phyloP scores from a whole-genome alignment of 2,329 filamentous ascomycete genomes.

The Intubia oerlemansii region DNA sequence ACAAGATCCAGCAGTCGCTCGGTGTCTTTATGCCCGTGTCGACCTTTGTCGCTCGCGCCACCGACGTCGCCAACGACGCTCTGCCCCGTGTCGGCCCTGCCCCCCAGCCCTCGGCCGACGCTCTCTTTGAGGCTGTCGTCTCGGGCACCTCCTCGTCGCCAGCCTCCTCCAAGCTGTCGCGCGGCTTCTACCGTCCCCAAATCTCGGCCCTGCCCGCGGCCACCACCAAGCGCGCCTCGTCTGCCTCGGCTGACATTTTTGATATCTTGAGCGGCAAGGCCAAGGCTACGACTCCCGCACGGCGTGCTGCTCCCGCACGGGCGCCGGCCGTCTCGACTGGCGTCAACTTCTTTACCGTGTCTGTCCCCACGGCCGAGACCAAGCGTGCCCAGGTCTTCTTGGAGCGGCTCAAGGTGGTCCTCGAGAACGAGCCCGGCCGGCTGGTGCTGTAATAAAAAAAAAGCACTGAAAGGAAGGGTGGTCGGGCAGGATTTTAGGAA shows the following conservation, averaged over 20 bases:
- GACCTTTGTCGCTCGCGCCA: constrained; percentile 68
- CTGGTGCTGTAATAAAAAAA: constrained; percentile 35
- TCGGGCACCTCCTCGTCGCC: constrained; percentile 18
- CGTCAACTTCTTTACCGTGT: constrained; percentile 63
- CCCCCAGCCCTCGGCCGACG: constrained; percentile 47
- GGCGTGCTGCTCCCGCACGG: constrained; percentile 1
- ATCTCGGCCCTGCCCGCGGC: constrained; percentile 36
- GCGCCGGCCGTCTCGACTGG: constrained; percentile 30
- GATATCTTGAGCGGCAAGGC: constrained; percentile 32
- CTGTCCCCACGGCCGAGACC: constrained; percentile 61
- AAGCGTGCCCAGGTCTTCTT: constrained; percentile 64
- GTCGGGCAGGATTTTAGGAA: too few relatives aligned
- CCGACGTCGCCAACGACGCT: constrained; percentile 71
- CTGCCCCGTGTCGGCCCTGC: constrained; percentile 43
- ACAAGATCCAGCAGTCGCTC: constrained; percentile 54
- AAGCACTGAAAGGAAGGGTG: too few relatives aligned
- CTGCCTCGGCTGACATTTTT: constrained; percentile 45
- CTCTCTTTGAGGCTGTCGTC: constrained; percentile 77
- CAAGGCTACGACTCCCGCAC: constrained; percentile 3
- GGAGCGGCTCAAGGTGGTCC: constrained; percentile 61
- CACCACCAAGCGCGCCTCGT: constrained; percentile 4
- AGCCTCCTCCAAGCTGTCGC: constrained; percentile 21
- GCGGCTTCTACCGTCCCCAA: constrained; percentile 50
- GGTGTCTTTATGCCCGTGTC: constrained; percentile 67
- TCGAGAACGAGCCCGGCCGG: constrained; percentile 62